phyloP scores from a whole-genome alignment of 2,329 filamentous ascomycete genomes.

The Colletotrichum costaricense region DNA sequence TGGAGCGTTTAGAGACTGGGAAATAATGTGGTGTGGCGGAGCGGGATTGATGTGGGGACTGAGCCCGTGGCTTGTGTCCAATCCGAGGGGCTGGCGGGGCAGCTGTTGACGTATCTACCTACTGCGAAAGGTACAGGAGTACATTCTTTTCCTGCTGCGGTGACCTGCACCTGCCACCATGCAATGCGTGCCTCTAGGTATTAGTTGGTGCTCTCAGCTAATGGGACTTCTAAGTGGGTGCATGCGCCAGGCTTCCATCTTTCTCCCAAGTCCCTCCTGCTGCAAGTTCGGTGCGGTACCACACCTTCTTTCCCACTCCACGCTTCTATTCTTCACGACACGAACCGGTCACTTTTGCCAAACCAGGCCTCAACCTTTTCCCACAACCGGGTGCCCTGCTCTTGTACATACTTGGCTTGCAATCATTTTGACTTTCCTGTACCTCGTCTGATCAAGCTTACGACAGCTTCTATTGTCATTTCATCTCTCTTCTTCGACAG shows the following conservation, averaged over 20 bases:
- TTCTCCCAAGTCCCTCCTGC: neutral
- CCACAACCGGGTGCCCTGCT: slow-evolving; percentile 1
- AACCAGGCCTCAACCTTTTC: slow-evolving; percentile 6
- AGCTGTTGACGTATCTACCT: neutral
- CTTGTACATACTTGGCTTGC: neutral
- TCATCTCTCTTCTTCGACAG: neutral
- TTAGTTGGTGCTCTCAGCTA: too few species aligned
- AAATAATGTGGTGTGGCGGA: slow-evolving; percentile 23
- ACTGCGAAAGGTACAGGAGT: neutral
- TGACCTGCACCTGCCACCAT: neutral
- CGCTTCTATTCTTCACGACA: neutral
- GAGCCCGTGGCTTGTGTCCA: neutral
- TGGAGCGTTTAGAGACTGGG: too few species aligned
- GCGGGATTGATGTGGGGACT: slow-evolving; percentile 12
- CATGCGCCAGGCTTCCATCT: slow-evolving; percentile 1
- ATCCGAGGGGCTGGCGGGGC: slow-evolving; percentile 8
- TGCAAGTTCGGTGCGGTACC: slow-evolving; percentile 6
- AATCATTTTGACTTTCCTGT: neutral
- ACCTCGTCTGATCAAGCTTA: slow-evolving; percentile 11
- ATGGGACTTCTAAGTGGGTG: neutral
- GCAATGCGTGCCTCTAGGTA: too few species aligned
- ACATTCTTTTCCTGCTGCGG: neutral
- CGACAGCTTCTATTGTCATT: neutral
- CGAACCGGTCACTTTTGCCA: neutral
- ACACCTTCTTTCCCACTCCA: neutral